These are phyloP conservation scores for Boletellus sp. DNA, from an alignment of 768 basidiomycete species.

Conservation along the genomic window DNA sequence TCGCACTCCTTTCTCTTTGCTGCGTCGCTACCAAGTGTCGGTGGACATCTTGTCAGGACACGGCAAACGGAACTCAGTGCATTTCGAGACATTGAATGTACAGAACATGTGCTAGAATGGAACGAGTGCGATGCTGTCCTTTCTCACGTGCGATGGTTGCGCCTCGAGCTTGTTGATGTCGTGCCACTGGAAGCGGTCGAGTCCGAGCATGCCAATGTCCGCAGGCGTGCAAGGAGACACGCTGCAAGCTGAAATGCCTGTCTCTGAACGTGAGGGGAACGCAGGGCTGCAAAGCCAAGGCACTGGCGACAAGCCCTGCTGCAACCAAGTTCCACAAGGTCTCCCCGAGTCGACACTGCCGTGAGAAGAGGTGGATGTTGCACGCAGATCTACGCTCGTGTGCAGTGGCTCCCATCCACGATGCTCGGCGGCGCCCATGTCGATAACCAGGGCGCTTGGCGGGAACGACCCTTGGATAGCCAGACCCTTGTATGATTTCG, in stretches of 20 bases:
- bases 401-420: too few relatives aligned
- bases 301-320: not conserved
- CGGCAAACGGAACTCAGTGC: conserved; percentile 1
- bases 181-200: conserved; percentile 23
- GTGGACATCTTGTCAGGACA: not conserved
- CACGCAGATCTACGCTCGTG: too few relatives aligned
- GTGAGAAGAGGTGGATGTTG: too few relatives aligned
- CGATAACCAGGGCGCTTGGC: not conserved
- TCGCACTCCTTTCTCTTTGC: conserved; percentile 2
- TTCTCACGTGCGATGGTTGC: conserved; percentile 12
- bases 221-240: conserved; percentile 15
- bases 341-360: not conserved
- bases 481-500: conserved; percentile 8
- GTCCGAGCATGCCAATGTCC: conserved; percentile 25
- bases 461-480: conserved; percentile 6
- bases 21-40: not conserved
- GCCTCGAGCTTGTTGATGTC: conserved; percentile 10
- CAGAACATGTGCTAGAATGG: conserved; percentile 27
- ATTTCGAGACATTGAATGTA: conserved; percentile 25
- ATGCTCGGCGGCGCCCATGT: not conserved
- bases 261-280: too few relatives aligned
- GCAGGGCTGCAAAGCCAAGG: not conserved
- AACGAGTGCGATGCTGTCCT: conserved; percentile 21
- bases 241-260: not conserved
- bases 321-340: conserved; percentile 14